phyloP scores from a whole-genome alignment of 169 alveolate species.

The Eimeria necatrix region DNA sequence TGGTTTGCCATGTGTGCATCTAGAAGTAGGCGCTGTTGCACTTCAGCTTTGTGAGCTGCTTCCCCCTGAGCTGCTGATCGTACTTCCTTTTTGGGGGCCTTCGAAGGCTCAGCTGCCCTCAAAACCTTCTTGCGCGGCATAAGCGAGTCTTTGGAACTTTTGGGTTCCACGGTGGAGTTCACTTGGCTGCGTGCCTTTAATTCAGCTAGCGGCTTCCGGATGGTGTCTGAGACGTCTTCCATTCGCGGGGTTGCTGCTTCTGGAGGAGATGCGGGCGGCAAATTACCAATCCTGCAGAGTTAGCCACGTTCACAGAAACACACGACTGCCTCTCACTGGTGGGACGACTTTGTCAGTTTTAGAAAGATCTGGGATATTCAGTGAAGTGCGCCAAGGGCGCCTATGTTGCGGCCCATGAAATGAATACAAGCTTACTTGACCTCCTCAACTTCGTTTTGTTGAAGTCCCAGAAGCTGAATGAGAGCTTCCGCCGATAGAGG shows the following conservation, averaged over 20 bases:
- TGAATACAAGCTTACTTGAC: not conserved
- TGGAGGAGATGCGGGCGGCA: conserved; percentile 67
- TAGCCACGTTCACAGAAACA: not conserved
- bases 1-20: conserved; percentile 64
- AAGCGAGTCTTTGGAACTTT: not conserved
- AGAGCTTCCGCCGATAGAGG: conserved; percentile 64
- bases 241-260: conserved; percentile 71
- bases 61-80: not conserved
- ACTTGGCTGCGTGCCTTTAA: not conserved
- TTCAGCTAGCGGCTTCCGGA: conserved; percentile 7
- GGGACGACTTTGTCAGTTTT: too few species aligned
- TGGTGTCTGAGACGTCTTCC: conserved; percentile 37
- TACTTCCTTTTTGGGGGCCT: not conserved
- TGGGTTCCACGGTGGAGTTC: not conserved
- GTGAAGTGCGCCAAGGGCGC: not conserved
- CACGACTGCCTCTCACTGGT: not conserved
- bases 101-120: not conserved
- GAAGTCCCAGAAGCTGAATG: conserved; percentile 46
- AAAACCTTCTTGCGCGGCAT: not conserved
- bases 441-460: conserved; percentile 34
- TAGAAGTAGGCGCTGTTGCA: conserved; percentile 13
- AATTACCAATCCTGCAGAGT: conserved; percentile 39
- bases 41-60: not conserved
- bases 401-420: not conserved
- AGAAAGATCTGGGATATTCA: not conserved